phyloP scores from a whole-genome alignment of 169 alveolate species.

The Plasmodium cynomolgi region DNA sequence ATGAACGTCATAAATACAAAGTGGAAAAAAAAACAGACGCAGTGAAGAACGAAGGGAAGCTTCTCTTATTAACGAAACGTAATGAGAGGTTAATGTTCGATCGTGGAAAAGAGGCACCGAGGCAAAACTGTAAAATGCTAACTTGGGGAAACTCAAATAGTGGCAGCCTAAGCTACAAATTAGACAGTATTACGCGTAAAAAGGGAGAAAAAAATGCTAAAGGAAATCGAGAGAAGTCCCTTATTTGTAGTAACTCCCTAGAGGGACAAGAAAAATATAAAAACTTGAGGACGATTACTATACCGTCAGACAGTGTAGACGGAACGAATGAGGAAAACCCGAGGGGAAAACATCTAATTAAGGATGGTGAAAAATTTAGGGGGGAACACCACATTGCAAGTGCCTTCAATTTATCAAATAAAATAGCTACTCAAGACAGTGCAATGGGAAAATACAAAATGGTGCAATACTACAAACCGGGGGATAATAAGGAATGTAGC shows the following conservation, averaged over 20 bases:
- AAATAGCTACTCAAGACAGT: not conserved
- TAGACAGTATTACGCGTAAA: not conserved
- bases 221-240: not conserved
- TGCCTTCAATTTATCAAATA: not conserved
- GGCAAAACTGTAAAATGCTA: not conserved
- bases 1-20: not conserved
- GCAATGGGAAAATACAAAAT: not conserved
- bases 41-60: not conserved
- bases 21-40: not conserved
- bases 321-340: not conserved
- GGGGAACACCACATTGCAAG: not conserved
- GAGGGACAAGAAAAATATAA: not conserved
- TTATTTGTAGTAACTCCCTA: not conserved
- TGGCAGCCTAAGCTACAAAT: not conserved
- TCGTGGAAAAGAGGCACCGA: not conserved
- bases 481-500: not conserved
- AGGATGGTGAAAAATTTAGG: not conserved
- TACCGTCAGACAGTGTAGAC: conserved; percentile 22
- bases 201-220: not conserved
- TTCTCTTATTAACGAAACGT: not conserved
- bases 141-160: not conserved
- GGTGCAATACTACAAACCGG: conserved; percentile 7
- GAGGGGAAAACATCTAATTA: not conserved
- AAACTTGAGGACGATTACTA: conserved; percentile 41
- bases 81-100: not conserved